Percentiles rank a stretch among this genome's conserved stretches.
Conservation (phyloP, 768 basidiomycete genomes). For the Lyophyllum semitale region DNA sequence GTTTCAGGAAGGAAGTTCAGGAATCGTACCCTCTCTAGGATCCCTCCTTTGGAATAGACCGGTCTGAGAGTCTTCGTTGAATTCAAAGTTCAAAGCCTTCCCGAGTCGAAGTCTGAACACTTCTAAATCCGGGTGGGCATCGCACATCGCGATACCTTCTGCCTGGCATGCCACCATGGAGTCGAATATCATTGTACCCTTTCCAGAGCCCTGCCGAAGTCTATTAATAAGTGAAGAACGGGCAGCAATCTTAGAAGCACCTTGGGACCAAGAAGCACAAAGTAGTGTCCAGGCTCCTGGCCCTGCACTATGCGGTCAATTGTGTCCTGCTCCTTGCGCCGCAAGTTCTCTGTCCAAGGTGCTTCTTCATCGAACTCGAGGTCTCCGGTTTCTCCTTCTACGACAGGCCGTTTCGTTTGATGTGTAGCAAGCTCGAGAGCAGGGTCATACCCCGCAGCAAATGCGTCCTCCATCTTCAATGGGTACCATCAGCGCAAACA, state of each 20-base stretch:
- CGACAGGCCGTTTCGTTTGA: slow-evolving; percentile 33
- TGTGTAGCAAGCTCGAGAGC: slow-evolving; percentile 71
- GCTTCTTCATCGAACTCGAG: slow-evolving; percentile 36
- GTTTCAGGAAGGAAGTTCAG: not conserved
- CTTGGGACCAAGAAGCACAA: slow-evolving; percentile 78
- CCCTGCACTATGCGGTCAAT: slow-evolving; percentile 83
- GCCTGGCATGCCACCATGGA: slow-evolving; percentile 76
- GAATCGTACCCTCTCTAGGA: slow-evolving; percentile 68
- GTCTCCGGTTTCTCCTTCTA: slow-evolving; percentile 29
- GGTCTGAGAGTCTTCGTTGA: slow-evolving; percentile 79
- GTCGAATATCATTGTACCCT: slow-evolving; percentile 83
- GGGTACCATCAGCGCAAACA: not conserved
- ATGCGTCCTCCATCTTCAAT: slow-evolving; percentile 73
- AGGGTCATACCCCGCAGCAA: slow-evolving; percentile 80
- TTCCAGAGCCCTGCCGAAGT: slow-evolving; percentile 65
- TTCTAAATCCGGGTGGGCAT: slow-evolving; percentile 85
- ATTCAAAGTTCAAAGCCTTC: slow-evolving; percentile 86
- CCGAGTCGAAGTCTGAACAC: slow-evolving; percentile 85
- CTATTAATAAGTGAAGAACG: slow-evolving; percentile 4
- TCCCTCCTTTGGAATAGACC: slow-evolving; percentile 82
- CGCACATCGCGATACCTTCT: slow-evolving; percentile 71
- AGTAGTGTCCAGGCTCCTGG: slow-evolving; percentile 70
- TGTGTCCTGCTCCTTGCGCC: slow-evolving; percentile 71
- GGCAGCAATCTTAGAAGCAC: slow-evolving; percentile 31
- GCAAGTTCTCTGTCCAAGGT: slow-evolving; percentile 61